A percentile compares a stretch with the other conserved stretches of the same genome.
These are phyloP conservation scores for Termitomyces sp. DNA, from an alignment of 768 basidiomycete genomes.

Conservation along the genomic window DNA sequence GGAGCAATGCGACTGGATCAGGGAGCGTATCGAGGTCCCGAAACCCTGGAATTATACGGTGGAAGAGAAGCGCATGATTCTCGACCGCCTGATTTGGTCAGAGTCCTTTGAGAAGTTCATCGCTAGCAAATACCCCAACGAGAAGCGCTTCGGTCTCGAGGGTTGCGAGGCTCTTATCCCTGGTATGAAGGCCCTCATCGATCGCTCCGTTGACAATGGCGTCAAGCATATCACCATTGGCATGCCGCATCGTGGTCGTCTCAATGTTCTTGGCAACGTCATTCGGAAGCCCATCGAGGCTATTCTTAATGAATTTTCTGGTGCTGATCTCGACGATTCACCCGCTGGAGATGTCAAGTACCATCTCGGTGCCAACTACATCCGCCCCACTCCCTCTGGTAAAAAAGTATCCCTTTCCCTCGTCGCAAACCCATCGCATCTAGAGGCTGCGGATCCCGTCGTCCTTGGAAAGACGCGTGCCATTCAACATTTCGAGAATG, in stretches of 20 bases:
- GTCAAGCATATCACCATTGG: constrained; percentile 96
- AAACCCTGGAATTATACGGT: constrained; percentile 97
- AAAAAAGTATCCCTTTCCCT: constrained; percentile 97
- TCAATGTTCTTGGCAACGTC: constrained; percentile 97
- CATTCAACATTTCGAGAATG: constrained; percentile 91
- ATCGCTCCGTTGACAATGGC: constrained; percentile 94
- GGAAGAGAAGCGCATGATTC: constrained; percentile 98
- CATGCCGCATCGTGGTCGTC: constrained; percentile 98
- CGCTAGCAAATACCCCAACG: constrained; percentile 97
- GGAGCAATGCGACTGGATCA: constrained; percentile 99
- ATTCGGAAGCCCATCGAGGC: constrained; percentile 98
- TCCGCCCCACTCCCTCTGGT: constrained; percentile 95
- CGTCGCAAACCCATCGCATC: constrained; percentile 97
- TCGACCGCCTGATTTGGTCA: constrained; percentile 99
- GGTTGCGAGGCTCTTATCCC: constrained; percentile 97
- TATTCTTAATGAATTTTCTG: constrained; percentile 95
- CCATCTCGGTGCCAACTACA: constrained; percentile 97
- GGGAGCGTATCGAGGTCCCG: constrained; percentile 92
- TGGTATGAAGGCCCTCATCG: constrained; percentile 99
- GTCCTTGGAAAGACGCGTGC: constrained; percentile 99
- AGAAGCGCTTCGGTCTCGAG: constrained; percentile 98
- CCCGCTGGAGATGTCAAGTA: constrained; percentile 99
- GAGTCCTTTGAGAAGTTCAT: constrained; percentile 99
- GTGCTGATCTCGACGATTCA: constrained; percentile 57
- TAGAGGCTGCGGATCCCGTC: constrained; percentile 96